Percentiles rank a stretch among this genome's conserved stretches.
These are phyloP conservation scores for Saccharomycopsis lassenensis DNA, from an alignment of 805 yeast species.

Conservation along the genomic window DNA sequence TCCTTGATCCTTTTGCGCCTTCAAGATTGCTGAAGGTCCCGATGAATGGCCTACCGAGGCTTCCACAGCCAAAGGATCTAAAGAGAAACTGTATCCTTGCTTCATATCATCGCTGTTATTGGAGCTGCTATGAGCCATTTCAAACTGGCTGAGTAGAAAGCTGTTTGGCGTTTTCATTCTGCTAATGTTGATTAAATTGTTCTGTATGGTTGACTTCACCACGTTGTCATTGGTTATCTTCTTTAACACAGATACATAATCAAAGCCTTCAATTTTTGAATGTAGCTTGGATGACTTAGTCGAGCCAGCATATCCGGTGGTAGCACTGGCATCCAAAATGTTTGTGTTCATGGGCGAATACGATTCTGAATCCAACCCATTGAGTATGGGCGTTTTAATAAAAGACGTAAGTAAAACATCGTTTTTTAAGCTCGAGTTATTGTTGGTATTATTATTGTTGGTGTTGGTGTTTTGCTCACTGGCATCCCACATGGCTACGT, in stretches of 20 bases:
- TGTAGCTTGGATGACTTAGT: too few species aligned
- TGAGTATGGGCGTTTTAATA: constrained; percentile 16
- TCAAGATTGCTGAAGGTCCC: too few species aligned
- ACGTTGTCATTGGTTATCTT: constrained; percentile 6
- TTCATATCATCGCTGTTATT: too few species aligned
- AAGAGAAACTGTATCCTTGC: constrained; percentile 27
- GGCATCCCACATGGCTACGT: constrained; percentile 9
- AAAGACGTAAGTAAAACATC: constrained; percentile 13
- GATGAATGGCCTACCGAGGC: constrained; percentile 24
- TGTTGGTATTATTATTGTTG: not conserved
- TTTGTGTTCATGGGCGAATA: constrained; percentile 4
- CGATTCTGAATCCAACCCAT: constrained; percentile 14
- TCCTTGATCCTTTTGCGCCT: too few species aligned
- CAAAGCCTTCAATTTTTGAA: constrained; percentile 2
- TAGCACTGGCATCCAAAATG: too few species aligned
- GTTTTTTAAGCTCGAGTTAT: constrained; percentile 6
- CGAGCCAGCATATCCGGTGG: too few species aligned
- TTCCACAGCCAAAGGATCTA: constrained; percentile 40
- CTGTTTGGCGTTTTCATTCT: not conserved
- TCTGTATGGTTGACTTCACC: not conserved
- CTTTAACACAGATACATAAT: constrained; percentile 4
- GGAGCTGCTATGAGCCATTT: too few species aligned
- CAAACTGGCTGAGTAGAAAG: too few species aligned
- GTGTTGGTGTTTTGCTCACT: not conserved
- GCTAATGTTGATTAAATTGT: not conserved